These are phyloP conservation scores for Rhizophora mangle DNA, from an alignment of 345 rosid species.

Conservation along the genomic window DNA sequence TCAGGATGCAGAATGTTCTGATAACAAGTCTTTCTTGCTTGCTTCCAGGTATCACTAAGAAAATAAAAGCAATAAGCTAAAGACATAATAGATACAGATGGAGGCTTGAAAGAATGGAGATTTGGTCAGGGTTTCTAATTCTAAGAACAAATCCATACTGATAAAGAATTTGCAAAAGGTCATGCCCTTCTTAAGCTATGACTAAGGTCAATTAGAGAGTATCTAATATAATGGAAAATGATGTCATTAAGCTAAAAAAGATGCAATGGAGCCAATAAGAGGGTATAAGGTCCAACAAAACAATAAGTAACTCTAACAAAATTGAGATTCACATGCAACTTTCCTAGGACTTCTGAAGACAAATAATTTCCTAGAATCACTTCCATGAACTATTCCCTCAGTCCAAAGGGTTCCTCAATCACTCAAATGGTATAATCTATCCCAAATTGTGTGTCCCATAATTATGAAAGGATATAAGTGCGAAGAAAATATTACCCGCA, in stretches of 20 bases:
- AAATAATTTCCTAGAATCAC: background rate
- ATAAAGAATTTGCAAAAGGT: background rate
- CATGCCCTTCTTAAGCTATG: no score
- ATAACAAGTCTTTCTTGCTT: background rate
- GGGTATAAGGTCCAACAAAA: background rate
- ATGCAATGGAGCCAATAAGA: no score
- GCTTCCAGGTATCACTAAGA: background rate
- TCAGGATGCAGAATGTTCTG: background rate
- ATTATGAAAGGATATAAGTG: background rate
- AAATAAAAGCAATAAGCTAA: background rate
- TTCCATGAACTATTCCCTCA: background rate
- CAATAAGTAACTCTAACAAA: background rate
- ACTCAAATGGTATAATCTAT: background rate
- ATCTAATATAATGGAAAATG: background rate
- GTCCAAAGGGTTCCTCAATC: background rate
- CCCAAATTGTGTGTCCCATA: background rate
- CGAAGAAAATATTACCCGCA: constrained; percentile 45
- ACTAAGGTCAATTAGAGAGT: background rate
- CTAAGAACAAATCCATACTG: no score
- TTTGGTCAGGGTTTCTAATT: background rate
- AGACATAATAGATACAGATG: background rate
- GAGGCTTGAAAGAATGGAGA: background rate
- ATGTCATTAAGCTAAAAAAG: no score
- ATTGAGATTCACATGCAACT: background rate
- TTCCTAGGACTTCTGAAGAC: background rate